Base-by-base conservation (phyloP, 1,284 basidiomycete genomes). In the Serendipita sp. region DNA sequence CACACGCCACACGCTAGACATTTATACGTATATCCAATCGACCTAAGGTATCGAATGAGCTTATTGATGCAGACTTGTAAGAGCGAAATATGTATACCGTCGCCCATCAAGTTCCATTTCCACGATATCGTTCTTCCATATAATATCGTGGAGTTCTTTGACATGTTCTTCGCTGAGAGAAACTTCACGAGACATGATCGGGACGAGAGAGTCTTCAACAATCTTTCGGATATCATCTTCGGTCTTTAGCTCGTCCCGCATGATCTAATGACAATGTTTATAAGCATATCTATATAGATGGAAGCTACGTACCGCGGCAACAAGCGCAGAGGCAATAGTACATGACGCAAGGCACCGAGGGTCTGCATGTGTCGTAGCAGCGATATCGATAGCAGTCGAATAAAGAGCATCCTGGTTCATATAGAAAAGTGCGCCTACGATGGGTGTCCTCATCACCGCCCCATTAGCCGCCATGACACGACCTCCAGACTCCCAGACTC, bases 1-100 rank as follows among this genome's bases (percentile, higher is more conserved):
- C 63, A 64, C n/a, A 44, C 45, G 3, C 63, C 63, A 3, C 60
- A 47, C 35, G 60, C 63, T 42, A 64, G 55, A 62, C 63, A 64
- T 45, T 64, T 64, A 15, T 55, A 53, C 13, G 63, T 64, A 44
- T 64, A 64, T n/a, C 63, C 63, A 17, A 64, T 64, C 15, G 50
- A 32, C 30, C 63, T 64, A 32, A 8, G 17, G 2, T 10, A 53
- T 26, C 29, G 15, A 13, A 4, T 26, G 8, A n/a, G 2, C 3
- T 30, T 17, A 41, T 41, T 45, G 58, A 1, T n/a, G 3, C 12
- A 3, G 8, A 34, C n/a, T 12, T 22, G 0, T 32, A 26, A 12
- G 17, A 22, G 22, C 22, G 22, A 22, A 22, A 22, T 29, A 35
- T 35, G 43, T 60, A 30, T 12, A 64, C 63, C 61, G 44, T 53